These are phyloP conservation scores for Sporothrix sp. DNA, from an alignment of 2,329 filamentous ascomycete genomes.

Conservation along the genomic window DNA sequence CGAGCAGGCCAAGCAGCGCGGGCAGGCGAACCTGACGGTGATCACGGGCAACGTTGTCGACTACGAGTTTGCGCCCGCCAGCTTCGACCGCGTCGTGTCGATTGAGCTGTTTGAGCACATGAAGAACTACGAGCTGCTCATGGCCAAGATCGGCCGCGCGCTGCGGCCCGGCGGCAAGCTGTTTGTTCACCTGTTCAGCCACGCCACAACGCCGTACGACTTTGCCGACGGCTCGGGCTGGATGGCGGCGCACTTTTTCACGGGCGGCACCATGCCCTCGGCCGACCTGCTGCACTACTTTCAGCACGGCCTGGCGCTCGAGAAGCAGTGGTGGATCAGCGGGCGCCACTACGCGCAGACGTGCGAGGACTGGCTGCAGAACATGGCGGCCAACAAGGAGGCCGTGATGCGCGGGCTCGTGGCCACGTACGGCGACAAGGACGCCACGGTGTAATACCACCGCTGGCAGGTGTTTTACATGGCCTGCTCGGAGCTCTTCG, in stretches of 20 bases:
- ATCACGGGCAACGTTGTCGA: conserved; percentile 59
- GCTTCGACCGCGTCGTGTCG: conserved; percentile 56
- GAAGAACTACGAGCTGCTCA: conserved; percentile 62
- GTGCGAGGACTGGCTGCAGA: conserved; percentile 58
- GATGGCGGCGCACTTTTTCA: conserved; percentile 68
- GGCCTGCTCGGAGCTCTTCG: conserved; percentile 61
- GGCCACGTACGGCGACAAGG: conserved; percentile 53
- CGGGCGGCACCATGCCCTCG: conserved; percentile 61
- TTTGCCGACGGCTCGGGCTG: conserved; percentile 62
- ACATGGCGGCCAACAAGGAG: conserved; percentile 48
- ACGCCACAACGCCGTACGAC: conserved; percentile 57
- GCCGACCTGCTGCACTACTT: conserved; percentile 59
- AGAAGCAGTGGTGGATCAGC: conserved; percentile 62
- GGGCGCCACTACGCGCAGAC: conserved; percentile 60
- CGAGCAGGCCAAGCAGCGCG: conserved; percentile 42
- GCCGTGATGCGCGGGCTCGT: conserved; percentile 54
- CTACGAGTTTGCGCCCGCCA: conserved; percentile 49
- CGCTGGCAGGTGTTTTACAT: conserved; percentile 65
- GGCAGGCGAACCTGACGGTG: conserved; percentile 50
- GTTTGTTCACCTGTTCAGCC: conserved; percentile 60
- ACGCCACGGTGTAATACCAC: conserved; percentile 54
- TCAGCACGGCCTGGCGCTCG: conserved; percentile 49
- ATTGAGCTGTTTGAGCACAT: conserved; percentile 68
- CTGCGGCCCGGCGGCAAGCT: conserved; percentile 55
- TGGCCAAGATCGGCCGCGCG: conserved; percentile 51